Base-by-base conservation (phyloP, 176 grass and related monocot species). In the Carex myosuroides region DNA sequence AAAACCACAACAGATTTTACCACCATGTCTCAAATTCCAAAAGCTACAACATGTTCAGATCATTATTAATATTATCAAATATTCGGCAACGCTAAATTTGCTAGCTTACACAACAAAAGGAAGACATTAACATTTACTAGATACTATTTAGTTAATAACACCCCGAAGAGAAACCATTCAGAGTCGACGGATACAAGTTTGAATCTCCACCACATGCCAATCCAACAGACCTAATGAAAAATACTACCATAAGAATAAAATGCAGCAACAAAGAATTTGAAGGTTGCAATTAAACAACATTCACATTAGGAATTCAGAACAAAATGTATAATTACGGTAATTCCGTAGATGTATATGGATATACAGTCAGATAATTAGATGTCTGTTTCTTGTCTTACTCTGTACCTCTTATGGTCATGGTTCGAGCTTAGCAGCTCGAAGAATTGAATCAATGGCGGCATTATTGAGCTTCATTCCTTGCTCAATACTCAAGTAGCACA, bases 101-200 rank as follows among this genome's bases (percentile, higher is more conserved):
- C 76, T 39, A 42, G 59, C 58, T 81, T 39, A 64, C 57, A 81
- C 29, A 62, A 35, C 54, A 81, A 13, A 81, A 63, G 57, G 24
- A 39, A 21, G 20, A 24, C 57, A 81, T 41, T 46, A 64, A 77
- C 50, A 52, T 81, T 44, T 32, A 62, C 55, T 81, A 42, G 37
- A 64, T 63, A 46, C 79, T 81, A 79, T 32, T 26, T 57, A 79
- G 50, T 77, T 20, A 85, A 55, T 20, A 66, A 20, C 26, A 57
- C 55, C 8, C 57, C 2, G 2, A 85, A 85, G 22, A 62, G 26
- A 26, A 79, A 66, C 26, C 17, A 62, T 85, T 85, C n/a, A 79
- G 70, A 85, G 84, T 85, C 71, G 71, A 85, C 84, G 48, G 58
- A 68, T 66, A 61, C 58, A 64, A 85, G 70, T 75, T 77, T 70